Percentiles rank a stretch among this genome's conserved stretches.
Evolutionary conservation across 495 filamentous ascomycete genomes (phyloP).

Genomic region (Rusavskia elegans): DNA sequence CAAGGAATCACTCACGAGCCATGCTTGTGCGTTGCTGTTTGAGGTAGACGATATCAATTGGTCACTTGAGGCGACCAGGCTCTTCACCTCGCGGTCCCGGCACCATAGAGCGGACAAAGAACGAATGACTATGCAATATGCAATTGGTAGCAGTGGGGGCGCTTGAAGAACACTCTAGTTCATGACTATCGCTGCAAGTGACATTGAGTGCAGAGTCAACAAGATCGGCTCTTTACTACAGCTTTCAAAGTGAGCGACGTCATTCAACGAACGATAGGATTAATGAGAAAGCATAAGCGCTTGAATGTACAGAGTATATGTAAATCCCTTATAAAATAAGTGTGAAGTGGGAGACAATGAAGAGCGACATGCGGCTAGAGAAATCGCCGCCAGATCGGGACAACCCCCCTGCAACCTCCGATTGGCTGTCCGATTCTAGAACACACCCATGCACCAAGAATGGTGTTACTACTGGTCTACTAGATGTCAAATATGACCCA

Average conservation of each 20-base stretch:
- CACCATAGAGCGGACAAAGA: neutral
- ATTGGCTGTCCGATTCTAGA: neutral
- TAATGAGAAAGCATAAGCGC: too few species aligned
- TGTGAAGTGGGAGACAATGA: neutral
- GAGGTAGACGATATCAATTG: neutral
- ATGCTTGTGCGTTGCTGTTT: neutral
- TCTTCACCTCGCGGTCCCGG: neutral
- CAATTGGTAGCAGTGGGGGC: neutral
- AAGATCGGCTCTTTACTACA: too few species aligned
- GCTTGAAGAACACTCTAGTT: neutral
- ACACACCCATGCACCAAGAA: neutral
- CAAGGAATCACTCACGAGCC: neutral
- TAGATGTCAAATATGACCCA: neutral
- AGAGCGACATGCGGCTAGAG: neutral
- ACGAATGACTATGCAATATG: neutral
- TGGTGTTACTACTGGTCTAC: neutral
- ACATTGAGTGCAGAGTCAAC: neutral
- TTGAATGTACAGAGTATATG: too few species aligned
- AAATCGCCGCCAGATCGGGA: neutral
- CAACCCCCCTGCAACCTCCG: neutral
- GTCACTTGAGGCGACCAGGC: neutral
- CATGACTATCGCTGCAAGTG: neutral
- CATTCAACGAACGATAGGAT: too few species aligned
- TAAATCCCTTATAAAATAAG: neutral
- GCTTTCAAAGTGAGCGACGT: too few species aligned